phyloP scores from a whole-genome alignment of 768 basidiomycete species.

The Suillus luteus region DNA sequence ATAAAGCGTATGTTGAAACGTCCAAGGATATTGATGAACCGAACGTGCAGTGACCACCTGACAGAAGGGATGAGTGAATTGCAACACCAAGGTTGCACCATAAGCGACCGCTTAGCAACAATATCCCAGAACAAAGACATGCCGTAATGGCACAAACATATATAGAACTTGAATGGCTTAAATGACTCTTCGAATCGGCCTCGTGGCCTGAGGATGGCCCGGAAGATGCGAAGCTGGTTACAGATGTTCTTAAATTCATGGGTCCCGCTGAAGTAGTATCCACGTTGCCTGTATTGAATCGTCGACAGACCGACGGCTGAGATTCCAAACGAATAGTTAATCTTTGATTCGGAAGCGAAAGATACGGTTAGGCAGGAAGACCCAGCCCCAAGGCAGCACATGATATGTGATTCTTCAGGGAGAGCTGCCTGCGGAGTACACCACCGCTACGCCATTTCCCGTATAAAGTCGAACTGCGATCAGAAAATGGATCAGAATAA shows the following conservation, averaged over 20 bases:
- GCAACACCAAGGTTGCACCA: neutral
- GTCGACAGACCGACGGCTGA: neutral
- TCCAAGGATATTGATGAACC: neutral
- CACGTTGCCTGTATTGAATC: neutral
- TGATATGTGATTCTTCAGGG: neutral
- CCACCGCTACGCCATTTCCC: neutral
- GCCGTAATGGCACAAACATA: neutral
- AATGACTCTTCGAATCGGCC: neutral
- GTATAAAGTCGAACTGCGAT: neutral
- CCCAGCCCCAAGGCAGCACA: neutral
- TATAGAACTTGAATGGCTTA: neutral
- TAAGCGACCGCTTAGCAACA: conserved; percentile 1
- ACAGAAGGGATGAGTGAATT: neutral
- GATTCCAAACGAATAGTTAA: neutral
- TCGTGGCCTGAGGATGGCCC: neutral
- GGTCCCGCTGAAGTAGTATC: neutral
- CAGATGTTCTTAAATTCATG: neutral
- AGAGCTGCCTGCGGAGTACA: neutral
- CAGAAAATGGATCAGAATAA: neutral
- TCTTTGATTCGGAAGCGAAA: conserved; percentile 2
- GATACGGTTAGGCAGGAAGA: neutral
- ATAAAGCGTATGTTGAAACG: neutral
- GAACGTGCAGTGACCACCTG: neutral
- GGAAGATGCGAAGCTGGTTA: neutral
- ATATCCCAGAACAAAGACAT: neutral